phyloP scores from a whole-genome alignment of 2,329 filamentous ascomycete genomes.

The Elsinoe fawcettii region DNA sequence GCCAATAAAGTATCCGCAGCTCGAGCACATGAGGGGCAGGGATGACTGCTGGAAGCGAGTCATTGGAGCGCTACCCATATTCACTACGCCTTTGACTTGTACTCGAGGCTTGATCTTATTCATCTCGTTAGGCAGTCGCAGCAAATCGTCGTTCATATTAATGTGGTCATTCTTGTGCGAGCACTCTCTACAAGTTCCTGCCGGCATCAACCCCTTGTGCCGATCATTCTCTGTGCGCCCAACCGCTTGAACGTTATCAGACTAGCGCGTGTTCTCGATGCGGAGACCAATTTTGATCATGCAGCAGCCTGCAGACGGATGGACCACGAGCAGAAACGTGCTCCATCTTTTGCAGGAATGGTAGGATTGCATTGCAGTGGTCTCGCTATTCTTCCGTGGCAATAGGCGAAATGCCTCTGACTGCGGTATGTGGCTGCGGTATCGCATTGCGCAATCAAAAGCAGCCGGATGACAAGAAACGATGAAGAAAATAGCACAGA shows the following conservation, averaged over 20 bases:
- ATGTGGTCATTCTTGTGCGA: not conserved
- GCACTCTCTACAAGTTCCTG: not conserved
- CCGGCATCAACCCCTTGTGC: not conserved
- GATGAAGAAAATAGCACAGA: not conserved
- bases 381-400: not conserved
- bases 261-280: not conserved
- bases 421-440: not conserved
- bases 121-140: too few relatives aligned
- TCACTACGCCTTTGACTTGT: too few relatives aligned
- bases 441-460: not conserved
- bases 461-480: not conserved
- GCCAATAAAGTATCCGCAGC: not conserved
- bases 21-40: not conserved
- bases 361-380: not conserved
- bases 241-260: not conserved
- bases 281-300: constrained; percentile 11
- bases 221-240: not conserved
- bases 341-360: not conserved
- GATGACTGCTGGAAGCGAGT: too few relatives aligned
- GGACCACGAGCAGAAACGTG: constrained; percentile 1
- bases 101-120: too few relatives aligned
- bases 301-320: not conserved
- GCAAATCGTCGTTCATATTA: not conserved
- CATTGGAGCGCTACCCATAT: too few relatives aligned
- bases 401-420: not conserved